These are phyloP conservation scores for Talaromyces ruber DNA, from an alignment of 495 filamentous ascomycete species.

Conservation along the genomic window DNA sequence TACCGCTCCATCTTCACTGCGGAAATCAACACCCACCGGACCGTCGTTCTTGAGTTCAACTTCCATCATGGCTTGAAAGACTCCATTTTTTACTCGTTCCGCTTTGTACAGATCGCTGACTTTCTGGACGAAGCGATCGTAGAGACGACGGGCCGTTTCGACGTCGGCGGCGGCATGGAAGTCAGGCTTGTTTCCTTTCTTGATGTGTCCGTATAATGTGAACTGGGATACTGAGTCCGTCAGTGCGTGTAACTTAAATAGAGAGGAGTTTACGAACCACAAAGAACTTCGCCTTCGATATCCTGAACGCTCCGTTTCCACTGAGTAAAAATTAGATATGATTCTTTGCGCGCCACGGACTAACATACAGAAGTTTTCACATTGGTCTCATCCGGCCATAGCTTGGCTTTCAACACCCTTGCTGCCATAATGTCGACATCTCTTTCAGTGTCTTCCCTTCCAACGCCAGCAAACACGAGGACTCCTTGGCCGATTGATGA, in stretches of 20 bases:
- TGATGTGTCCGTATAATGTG: constrained; percentile 83
- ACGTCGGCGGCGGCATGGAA: constrained; percentile 83
- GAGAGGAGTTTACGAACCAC: constrained; percentile 49
- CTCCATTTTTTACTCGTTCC: constrained; percentile 83
- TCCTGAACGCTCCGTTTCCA: constrained; percentile 87
- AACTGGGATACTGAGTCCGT: constrained; percentile 81
- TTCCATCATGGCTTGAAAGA: constrained; percentile 99
- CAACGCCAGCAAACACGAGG: constrained; percentile 84
- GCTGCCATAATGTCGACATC: constrained; percentile 75
- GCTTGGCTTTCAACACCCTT: constrained; percentile 79
- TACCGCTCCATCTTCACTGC: constrained; percentile 59
- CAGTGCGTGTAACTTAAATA: neutral
- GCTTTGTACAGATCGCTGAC: constrained; percentile 62
- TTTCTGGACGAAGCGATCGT: constrained; percentile 71
- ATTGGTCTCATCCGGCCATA: constrained; percentile 71
- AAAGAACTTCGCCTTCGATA: constrained; percentile 82
- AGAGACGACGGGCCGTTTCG: constrained; percentile 68
- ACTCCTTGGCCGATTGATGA: constrained; percentile 86
- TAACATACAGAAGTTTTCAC: constrained; percentile 34
- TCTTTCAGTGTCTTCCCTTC: constrained; percentile 81
- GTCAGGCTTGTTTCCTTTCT: constrained; percentile 90
- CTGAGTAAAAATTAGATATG: constrained; percentile 26
- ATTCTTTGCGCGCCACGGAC: neutral
- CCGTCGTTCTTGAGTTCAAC: constrained; percentile 91
- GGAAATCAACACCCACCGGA: constrained; percentile 71